These are phyloP conservation scores for Trichoderma sp. DNA, from an alignment of 2,329 filamentous ascomycete genomes.

Conservation along the genomic window DNA sequence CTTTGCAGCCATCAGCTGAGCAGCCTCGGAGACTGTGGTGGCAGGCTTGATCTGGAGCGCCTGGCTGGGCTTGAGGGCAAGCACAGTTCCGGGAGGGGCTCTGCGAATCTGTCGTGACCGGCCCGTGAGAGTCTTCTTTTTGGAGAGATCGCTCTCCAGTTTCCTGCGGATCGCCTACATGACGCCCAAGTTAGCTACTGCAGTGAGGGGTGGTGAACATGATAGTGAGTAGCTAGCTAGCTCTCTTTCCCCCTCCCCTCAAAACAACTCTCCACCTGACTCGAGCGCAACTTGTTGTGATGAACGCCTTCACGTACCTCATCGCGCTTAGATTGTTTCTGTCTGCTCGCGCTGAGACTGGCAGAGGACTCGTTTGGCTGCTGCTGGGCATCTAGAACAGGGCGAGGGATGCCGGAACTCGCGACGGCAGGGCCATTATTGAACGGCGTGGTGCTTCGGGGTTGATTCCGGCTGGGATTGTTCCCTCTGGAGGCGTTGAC, in stretches of 20 bases:
- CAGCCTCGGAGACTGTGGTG: constrained; percentile 92
- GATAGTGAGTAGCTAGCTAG: background rate
- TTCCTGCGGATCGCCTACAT: constrained; percentile 88
- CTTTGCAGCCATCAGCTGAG: constrained; percentile 98
- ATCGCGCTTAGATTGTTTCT: constrained; percentile 96
- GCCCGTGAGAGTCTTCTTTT: constrained; percentile 82
- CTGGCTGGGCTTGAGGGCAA: constrained; percentile 90
- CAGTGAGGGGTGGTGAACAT: background rate
- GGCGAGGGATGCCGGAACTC: constrained; percentile 68
- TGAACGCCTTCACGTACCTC: constrained; percentile 65
- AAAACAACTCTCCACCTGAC: background rate
- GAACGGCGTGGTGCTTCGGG: constrained; percentile 58
- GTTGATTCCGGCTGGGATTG: constrained; percentile 62
- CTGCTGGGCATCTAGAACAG: constrained; percentile 63
- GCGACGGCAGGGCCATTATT: constrained; percentile 45
- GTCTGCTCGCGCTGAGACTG: constrained; percentile 82
- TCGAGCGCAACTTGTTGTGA: background rate
- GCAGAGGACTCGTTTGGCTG: constrained; percentile 59
- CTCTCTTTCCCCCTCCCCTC: background rate
- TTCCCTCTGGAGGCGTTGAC: constrained; percentile 62
- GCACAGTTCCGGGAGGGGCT: constrained; percentile 91
- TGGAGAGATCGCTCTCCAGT: constrained; percentile 95
- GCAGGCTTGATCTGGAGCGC: constrained; percentile 96
- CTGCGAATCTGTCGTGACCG: constrained; percentile 85
- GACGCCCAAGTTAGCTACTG: constrained; percentile 12